Evolutionary conservation across 2,329 filamentous ascomycete genomes (phyloP).

Genomic region (Torrubiella hemipterigena): DNA sequence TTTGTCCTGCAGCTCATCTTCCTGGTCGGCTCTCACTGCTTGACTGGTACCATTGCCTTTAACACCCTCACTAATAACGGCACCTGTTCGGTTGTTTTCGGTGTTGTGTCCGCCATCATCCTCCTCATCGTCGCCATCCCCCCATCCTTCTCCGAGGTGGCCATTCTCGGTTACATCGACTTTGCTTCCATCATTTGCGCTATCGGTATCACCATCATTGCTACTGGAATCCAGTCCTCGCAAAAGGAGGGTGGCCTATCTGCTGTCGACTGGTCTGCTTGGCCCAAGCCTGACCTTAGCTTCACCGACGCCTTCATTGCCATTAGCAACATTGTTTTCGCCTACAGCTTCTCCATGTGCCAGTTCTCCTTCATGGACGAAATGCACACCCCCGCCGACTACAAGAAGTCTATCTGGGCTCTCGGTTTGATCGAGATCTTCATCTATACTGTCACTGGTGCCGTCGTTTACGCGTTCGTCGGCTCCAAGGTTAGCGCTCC

Average conservation of each 20-base stretch:
- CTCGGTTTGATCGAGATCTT: conserved; percentile 49
- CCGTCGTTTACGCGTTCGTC: conserved; percentile 58
- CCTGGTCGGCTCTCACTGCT: conserved; percentile 58
- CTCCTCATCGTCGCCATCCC: conserved; percentile 33
- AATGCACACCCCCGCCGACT: conserved; percentile 36
- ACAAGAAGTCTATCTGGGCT: conserved; percentile 43
- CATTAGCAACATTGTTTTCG: conserved; percentile 58
- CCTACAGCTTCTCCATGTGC: conserved; percentile 47
- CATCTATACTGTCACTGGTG: conserved; percentile 56
- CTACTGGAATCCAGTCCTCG: conserved; percentile 37
- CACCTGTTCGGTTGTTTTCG: conserved; percentile 31
- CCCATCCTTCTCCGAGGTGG: conserved; percentile 35
- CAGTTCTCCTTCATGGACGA: conserved; percentile 42
- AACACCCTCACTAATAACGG: conserved; percentile 49
- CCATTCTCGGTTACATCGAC: conserved; percentile 37
- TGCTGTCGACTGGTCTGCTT: conserved; percentile 28
- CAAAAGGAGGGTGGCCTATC: conserved; percentile 18
- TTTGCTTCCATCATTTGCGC: conserved; percentile 53
- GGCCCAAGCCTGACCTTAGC: conserved; percentile 30
- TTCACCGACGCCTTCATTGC: conserved; percentile 47
- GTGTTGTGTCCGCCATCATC: conserved; percentile 31
- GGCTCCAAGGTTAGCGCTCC: conserved; percentile 52
- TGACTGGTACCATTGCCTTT: conserved; percentile 59
- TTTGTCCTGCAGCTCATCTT: conserved; percentile 56
- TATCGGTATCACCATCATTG: conserved; percentile 55